Base-by-base conservation (phyloP, 2,329 filamentous ascomycete species). In the Colletotrichum paranaense region DNA sequence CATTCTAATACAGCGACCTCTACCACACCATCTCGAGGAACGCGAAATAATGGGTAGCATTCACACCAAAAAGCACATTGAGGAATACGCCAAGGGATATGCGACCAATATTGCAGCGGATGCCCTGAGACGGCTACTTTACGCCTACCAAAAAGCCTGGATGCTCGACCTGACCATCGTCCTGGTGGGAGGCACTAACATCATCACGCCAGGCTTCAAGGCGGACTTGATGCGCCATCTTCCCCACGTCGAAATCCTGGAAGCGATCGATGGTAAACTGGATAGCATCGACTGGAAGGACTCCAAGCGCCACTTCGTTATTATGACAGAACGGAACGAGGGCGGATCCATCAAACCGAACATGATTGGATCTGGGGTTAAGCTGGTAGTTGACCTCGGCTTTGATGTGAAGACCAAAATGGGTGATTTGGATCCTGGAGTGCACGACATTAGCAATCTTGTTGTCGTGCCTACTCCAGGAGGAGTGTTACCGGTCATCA, bases 51-150 rank as follows among this genome's bases (percentile, higher is more conserved):
- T 68, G 57, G 6, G 52, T n/a, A 62, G 24, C 7, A 68, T 68
- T n/a, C 4, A 49, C 8, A 35, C 19, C 6, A 6, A 8, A 30
- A 68, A 68, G 58, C 65, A 68, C 12, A 9, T 68, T 9, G 65
- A 68, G 32, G 65, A 68, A 42, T 53, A 42, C 46, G 24, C 38
- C 3, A 24, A 32, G n/a, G 30, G 24, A n/a, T 28, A 62, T n/a
- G 22, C 11, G 16, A 42, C 38, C 22, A 68, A 68, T 19, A 68
- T 68, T 38, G 65, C 65, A n/a, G 42, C 62, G 7, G 57, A 68
- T 35, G 65, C 19, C 7, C 42, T 49, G 19, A 49, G 42, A 19
- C 42, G 42, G 19, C 42, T 49, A 19, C 42, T 49, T 19, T 1
- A 49, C 8, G 42, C 19, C 42, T 22, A 49, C 42, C 42, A 49